Percentiles rank a stretch among this genome's conserved stretches.
Conservation (phyloP, 2,329 filamentous ascomycete species). For the Beauveria rudraprayagi region DNA sequence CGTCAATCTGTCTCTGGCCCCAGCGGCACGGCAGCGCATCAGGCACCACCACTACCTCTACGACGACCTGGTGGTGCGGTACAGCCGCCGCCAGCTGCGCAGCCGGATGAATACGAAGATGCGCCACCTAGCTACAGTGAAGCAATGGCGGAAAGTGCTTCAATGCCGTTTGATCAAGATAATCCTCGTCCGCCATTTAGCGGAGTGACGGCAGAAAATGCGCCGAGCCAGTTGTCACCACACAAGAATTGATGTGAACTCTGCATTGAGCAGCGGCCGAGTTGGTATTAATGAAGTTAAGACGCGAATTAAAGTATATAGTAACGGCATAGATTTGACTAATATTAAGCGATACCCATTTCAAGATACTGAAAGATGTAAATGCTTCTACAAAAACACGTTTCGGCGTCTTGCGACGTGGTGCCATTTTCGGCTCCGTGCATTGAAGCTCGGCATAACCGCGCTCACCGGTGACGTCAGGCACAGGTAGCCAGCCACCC, state of each 20-base stretch:
- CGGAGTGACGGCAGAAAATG: constrained; percentile 54
- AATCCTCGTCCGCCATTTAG: constrained; percentile 58
- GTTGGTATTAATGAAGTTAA: background rate
- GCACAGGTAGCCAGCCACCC: background rate
- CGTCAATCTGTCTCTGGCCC: constrained; percentile 11
- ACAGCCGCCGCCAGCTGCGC: constrained; percentile 48
- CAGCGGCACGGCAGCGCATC: constrained; percentile 12
- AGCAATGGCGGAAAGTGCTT: constrained; percentile 69
- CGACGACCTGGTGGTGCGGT: constrained; percentile 38
- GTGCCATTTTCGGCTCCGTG: no score
- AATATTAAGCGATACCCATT: constrained; percentile 9
- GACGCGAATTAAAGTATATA: background rate
- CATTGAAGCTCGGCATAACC: no score
- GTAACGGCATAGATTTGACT: background rate
- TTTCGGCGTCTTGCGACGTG: no score
- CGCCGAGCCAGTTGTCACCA: constrained; percentile 40
- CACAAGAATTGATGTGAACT: constrained; percentile 28
- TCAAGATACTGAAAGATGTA: no score
- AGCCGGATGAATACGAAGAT: constrained; percentile 52
- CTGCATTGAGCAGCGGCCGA: background rate
- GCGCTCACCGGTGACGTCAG: background rate
- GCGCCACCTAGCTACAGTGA: constrained; percentile 95
- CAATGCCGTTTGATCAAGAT: constrained; percentile 57
- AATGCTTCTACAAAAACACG: background rate
- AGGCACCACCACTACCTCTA: constrained; percentile 17